These are phyloP conservation scores for Hanseniaspora lachancei DNA, from an alignment of 805 yeast species.

Conservation along the genomic window DNA sequence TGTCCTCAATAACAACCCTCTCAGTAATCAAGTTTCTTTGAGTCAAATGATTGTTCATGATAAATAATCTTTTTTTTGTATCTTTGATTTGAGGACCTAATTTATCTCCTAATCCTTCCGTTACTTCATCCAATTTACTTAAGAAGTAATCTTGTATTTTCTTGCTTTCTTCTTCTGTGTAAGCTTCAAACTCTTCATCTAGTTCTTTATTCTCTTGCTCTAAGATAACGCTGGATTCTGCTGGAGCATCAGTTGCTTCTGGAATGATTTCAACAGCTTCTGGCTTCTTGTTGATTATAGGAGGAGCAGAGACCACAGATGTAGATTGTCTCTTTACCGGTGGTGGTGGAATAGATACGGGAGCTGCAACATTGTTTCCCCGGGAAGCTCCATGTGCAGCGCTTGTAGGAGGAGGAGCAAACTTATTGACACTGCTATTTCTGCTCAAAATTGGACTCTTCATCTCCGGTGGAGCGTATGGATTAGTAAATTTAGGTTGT, in stretches of 20 bases:
- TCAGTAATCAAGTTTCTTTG: slow-evolving; percentile 49
- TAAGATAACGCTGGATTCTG: slow-evolving; percentile 2
- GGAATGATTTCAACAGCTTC: slow-evolving; percentile 11
- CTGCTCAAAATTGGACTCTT: slow-evolving; percentile 13
- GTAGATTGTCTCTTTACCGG: neutral
- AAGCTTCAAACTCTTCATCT: slow-evolving; percentile 28
- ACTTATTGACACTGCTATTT: slow-evolving; percentile 27
- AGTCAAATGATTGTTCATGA: slow-evolving; percentile 66
- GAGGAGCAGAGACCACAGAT: neutral
- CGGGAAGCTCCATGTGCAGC: slow-evolving; percentile 5
- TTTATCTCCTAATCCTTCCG: slow-evolving; percentile 63
- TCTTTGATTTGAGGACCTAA: slow-evolving; percentile 62
- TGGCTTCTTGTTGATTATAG: neutral
- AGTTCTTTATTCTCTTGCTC: neutral
- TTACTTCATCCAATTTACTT: slow-evolving; percentile 43
- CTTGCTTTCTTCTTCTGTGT: slow-evolving; percentile 39
- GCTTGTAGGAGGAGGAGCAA: slow-evolving; percentile 26
- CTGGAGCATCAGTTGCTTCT: slow-evolving; percentile 4
- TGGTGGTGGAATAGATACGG: slow-evolving; percentile 1
- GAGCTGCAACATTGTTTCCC: neutral
- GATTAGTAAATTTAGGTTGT: slow-evolving; percentile 13
- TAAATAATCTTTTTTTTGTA: slow-evolving; percentile 66
- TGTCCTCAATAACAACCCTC: slow-evolving; percentile 38
- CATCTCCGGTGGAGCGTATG: slow-evolving; percentile 22
- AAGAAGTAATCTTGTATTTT: slow-evolving; percentile 49